A percentile compares a stretch with the other conserved stretches of the same genome.
Evolutionary conservation across 1,139 yeast species (phyloP).

Genomic region (Suhomyces ambrosiae): DNA sequence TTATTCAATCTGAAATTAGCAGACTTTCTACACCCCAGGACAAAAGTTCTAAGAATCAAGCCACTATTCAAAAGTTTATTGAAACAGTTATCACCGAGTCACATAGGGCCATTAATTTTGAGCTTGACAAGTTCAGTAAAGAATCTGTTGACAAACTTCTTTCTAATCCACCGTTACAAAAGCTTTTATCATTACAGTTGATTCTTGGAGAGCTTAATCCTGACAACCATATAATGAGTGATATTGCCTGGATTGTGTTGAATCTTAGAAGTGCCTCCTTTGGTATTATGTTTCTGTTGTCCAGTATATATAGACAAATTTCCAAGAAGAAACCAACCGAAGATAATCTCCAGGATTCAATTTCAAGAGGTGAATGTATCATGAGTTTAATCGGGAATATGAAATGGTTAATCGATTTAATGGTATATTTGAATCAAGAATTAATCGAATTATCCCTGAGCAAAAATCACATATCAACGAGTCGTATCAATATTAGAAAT

Average conservation of each 20-base stretch:
- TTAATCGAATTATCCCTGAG: slow-evolving; percentile 41
- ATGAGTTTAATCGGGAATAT: slow-evolving; percentile 68
- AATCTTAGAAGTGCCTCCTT: slow-evolving; percentile 73
- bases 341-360: slow-evolving; percentile 56
- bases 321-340: slow-evolving; percentile 52
- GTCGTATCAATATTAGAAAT: slow-evolving; percentile 31
- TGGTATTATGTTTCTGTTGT: slow-evolving; percentile 72
- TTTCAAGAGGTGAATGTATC: slow-evolving; percentile 58
- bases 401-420: slow-evolving; percentile 78
- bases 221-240: slow-evolving; percentile 41
- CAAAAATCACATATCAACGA: slow-evolving; percentile 19
- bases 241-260: slow-evolving; percentile 67
- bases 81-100: slow-evolving; percentile 59
- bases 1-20: slow-evolving; percentile 50
- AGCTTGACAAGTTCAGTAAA: slow-evolving; percentile 60
- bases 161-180: slow-evolving; percentile 73
- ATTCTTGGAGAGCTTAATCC: slow-evolving; percentile 57
- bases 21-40: slow-evolving; percentile 20
- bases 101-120: slow-evolving; percentile 69
- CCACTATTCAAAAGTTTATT: slow-evolving; percentile 36
- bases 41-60: slow-evolving; percentile 18
- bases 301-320: slow-evolving; percentile 59
- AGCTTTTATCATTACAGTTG: slow-evolving; percentile 63
- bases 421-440: slow-evolving; percentile 70
- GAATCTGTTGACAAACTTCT: slow-evolving; percentile 72